Evolutionary conservation across 768 basidiomycete species (phyloP), one percentile per base, ranked within the genome.

Genomic region (Harrya chromipes): DNA sequence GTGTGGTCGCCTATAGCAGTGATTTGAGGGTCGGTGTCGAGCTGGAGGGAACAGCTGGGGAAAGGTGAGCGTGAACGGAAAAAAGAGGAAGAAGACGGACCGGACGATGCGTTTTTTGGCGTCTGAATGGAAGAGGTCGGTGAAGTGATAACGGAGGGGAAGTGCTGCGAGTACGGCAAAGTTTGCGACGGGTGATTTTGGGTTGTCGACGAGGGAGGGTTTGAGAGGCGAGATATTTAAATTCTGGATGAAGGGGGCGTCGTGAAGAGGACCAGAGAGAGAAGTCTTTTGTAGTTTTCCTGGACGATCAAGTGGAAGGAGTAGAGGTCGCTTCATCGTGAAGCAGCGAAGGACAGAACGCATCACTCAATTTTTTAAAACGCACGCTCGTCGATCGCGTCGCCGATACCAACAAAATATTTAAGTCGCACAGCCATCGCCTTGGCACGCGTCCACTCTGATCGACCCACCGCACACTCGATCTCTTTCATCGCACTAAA

Each of bases 391-490:
- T 21, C 29, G 41, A 68, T 54, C 23, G 66, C 66, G 20, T 73
- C 66, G n/a, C 74, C 68, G 21, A 91, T 81, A 17, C 83, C 77
- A 38, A 81, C 69, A 61, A 91, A 69, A 64, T 94, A 97, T 56
- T 83, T 81, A 21, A 95, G 74, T 57, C 83, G 76, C 21, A 92
- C 77, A 9, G 85, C 78, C 17, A 76, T 79, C 10, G 60, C 58
- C 63, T 83, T 87, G 0, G 80, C 85, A 1, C 65, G 59, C 4
- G 57, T 57, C 82, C 90, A 87, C 47, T 85, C 74, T 37, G 72
- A 66, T 17, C 60, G 50, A 1, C 69, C 78, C 10, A 90, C 80
- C 4, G 81, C 67, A 0, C 44, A 57, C 54, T 78, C 73, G 36
- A 94, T 64, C 29, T 72, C 68, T 12, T 58, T 51, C 17, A 83